These are phyloP conservation scores for Annulohypoxylon bovei DNA, from an alignment of 495 filamentous ascomycete species.

Conservation along the genomic window DNA sequence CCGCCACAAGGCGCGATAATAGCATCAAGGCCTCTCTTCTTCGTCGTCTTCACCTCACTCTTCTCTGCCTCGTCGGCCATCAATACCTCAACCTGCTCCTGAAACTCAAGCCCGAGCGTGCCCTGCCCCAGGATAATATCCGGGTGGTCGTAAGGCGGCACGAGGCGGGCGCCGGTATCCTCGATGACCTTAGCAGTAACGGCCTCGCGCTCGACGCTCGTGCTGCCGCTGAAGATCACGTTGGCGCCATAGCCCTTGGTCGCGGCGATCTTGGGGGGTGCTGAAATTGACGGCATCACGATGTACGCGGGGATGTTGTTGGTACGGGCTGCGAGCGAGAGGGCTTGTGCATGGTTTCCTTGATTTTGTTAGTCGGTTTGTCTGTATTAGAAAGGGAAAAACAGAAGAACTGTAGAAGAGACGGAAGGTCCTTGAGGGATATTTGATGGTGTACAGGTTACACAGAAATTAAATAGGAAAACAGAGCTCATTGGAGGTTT, in stretches of 20 bases:
- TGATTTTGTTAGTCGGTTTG: conserved; percentile 2
- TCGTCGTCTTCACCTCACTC: conserved; percentile 16
- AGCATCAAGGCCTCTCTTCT: conserved; percentile 66
- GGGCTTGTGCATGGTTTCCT: conserved; percentile 97
- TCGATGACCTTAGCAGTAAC: conserved; percentile 71
- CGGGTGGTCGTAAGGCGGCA: conserved; percentile 92
- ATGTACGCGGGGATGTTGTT: conserved; percentile 73
- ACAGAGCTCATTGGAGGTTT: too few species aligned
- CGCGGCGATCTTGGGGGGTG: conserved; percentile 85
- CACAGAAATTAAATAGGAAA: too few species aligned
- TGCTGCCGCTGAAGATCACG: conserved; percentile 86
- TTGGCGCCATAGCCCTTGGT: conserved; percentile 77
- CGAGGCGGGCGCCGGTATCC: conserved; percentile 75
- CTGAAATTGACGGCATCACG: conserved; percentile 88
- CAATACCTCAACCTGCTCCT: conserved; percentile 67
- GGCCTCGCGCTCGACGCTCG: conserved; percentile 81
- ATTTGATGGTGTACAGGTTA: too few species aligned
- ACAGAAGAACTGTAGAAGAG: too few species aligned
- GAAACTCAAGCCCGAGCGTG: conserved; percentile 85
- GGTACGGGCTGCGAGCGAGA: conserved; percentile 82
- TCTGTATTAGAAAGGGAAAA: neutral
- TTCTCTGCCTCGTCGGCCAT: conserved; percentile 16
- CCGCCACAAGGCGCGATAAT: conserved; percentile 89
- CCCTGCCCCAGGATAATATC: conserved; percentile 93
- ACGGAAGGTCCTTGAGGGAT: neutral